Evolutionary conservation across 2,329 filamentous ascomycete species (phyloP).

Genomic region (Lachnum nothofagi): DNA sequence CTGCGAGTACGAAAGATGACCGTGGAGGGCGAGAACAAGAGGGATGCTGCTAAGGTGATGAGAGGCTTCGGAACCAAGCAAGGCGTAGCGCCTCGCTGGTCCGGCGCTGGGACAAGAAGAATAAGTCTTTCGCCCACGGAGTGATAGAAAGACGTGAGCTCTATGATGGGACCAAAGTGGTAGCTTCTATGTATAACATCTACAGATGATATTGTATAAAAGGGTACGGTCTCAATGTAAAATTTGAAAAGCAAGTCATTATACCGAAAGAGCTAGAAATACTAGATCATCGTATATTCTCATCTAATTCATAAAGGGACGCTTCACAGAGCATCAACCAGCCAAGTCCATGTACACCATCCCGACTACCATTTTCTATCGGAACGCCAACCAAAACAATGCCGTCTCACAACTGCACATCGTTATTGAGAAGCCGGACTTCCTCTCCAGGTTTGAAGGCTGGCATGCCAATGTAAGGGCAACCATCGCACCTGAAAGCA

Average conservation of each 20-base stretch:
- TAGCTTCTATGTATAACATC: no score
- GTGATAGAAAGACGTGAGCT: no score
- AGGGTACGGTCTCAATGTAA: no score
- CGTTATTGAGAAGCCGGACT: constrained; percentile 79
- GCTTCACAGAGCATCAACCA: constrained; percentile 1
- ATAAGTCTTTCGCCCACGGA: no score
- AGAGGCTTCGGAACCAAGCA: no score
- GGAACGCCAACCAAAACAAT: constrained; percentile 10
- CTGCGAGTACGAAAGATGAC: constrained; percentile 17
- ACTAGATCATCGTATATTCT: neutral
- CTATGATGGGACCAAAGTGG: no score
- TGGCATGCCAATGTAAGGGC: constrained; percentile 84
- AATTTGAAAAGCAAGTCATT: neutral
- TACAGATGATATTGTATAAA: no score
- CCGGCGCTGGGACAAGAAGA: no score
- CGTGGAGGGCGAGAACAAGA: constrained; percentile 13
- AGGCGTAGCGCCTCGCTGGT: no score
- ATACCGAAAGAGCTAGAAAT: neutral
- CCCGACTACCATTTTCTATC: constrained; percentile 3
- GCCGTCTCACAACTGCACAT: constrained; percentile 68
- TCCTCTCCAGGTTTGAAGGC: constrained; percentile 97
- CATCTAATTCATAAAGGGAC: neutral
- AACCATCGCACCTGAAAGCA: constrained; percentile 70
- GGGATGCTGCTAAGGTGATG: constrained; percentile 4
- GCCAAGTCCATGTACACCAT: constrained; percentile 2